Conservation (phyloP, 352 stramenopile genomes). For the Pythium rhizo-oryzae region DNA sequence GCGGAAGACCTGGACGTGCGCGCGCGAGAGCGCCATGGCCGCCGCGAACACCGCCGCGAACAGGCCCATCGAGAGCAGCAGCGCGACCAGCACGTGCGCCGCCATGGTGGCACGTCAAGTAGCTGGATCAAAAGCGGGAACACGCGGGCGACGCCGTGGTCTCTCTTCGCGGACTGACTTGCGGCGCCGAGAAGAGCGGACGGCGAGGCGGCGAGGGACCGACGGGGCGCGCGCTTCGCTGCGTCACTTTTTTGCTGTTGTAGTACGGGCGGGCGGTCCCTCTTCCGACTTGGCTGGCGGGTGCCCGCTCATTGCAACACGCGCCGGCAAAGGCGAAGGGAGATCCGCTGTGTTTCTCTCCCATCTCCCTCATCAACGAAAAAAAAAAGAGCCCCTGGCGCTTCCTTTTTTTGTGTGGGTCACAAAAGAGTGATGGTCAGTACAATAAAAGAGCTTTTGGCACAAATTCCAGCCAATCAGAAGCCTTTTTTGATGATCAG, state of each 20-base stretch:
- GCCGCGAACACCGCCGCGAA: conserved; percentile 64
- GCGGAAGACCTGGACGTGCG: conserved; percentile 63
- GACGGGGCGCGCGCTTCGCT: background rate
- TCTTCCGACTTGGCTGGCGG: too few relatives aligned
- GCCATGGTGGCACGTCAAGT: conserved; percentile 8
- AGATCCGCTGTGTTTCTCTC: background rate
- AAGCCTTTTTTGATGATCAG: background rate
- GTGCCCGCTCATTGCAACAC: background rate
- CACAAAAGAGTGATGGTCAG: conserved; percentile 17
- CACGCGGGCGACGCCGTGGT: background rate
- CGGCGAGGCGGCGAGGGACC: background rate
- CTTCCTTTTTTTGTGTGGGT: background rate
- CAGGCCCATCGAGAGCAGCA: conserved; percentile 52
- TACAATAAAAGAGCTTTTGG: background rate
- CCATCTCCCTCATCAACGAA: conserved; percentile 22
- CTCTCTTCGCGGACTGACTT: background rate
- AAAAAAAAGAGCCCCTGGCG: background rate
- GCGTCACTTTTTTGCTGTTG: background rate
- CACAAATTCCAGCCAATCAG: conserved; percentile 3
- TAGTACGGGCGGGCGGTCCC: too few relatives aligned
- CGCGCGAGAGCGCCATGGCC: conserved; percentile 52
- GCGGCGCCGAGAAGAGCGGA: background rate
- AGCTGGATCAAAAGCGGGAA: background rate
- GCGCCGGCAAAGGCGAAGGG: background rate
- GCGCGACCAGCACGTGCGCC: conserved; percentile 40